phyloP scores from a whole-genome alignment of 495 filamentous ascomycete genomes.

The Elaphomyces granulatus region DNA sequence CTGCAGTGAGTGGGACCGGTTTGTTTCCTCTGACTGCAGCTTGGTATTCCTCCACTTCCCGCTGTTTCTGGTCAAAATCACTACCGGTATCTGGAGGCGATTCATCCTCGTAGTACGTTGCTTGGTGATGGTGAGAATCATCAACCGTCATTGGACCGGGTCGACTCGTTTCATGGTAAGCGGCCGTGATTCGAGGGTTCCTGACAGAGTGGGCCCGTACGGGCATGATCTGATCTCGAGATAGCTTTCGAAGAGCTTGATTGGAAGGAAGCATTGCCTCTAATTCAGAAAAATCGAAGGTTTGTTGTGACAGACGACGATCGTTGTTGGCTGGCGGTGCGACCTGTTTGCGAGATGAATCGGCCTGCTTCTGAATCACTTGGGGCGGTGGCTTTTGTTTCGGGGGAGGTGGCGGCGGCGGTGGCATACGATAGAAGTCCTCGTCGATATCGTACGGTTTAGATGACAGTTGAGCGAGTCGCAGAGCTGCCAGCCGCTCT shows the following conservation, averaged over 20 bases:
- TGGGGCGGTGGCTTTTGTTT: slow-evolving; percentile 19
- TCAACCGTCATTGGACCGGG: slow-evolving; percentile 22
- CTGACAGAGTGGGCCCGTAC: slow-evolving; percentile 12
- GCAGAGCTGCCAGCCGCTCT: background rate
- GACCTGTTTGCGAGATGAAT: slow-evolving; percentile 17
- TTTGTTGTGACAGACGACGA: slow-evolving; percentile 19
- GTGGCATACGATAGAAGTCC: slow-evolving; percentile 32
- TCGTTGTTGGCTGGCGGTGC: slow-evolving; percentile 12
- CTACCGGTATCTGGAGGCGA: background rate
- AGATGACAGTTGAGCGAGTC: slow-evolving; percentile 5
- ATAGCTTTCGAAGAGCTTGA: slow-evolving; percentile 11
- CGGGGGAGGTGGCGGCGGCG: slow-evolving; percentile 19
- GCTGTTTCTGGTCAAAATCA: slow-evolving; percentile 22
- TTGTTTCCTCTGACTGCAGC: slow-evolving; percentile 18
- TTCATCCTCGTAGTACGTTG: slow-evolving; percentile 12
- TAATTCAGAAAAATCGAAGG: slow-evolving; percentile 24
- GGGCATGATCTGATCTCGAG: slow-evolving; percentile 17
- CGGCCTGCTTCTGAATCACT: slow-evolving; percentile 26
- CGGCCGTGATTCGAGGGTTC: slow-evolving; percentile 14
- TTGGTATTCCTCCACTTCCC: slow-evolving; percentile 28
- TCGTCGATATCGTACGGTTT: slow-evolving; percentile 21
- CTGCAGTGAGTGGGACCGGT: slow-evolving; percentile 20
- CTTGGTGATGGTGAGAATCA: slow-evolving; percentile 20
- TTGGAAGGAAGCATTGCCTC: slow-evolving; percentile 21
- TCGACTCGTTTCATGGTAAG: slow-evolving; percentile 22